phyloP scores from a whole-genome alignment of 2,329 filamentous ascomycete species.

The Chaetomiaceae sp. region DNA sequence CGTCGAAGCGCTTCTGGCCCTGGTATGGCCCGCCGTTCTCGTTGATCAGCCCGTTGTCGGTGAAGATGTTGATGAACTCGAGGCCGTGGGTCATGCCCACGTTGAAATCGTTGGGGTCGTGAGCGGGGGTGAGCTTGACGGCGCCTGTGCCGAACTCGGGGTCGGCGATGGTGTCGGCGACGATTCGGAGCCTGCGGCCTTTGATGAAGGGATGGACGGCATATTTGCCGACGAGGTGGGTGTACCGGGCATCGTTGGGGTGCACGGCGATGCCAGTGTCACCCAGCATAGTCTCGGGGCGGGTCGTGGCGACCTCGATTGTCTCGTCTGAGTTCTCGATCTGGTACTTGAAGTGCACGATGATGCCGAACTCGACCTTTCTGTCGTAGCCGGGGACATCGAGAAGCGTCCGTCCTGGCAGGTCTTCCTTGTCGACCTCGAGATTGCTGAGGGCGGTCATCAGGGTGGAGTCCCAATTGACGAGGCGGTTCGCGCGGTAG shows the following conservation, averaged over 20 bases:
- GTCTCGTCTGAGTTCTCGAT: conserved; percentile 77
- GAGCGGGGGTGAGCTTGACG: conserved; percentile 93
- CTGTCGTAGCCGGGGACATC: conserved; percentile 93
- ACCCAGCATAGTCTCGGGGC: conserved; percentile 88
- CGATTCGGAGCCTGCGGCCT: conserved; percentile 70
- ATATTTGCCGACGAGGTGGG: conserved; percentile 79
- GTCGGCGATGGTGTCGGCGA: conserved; percentile 86
- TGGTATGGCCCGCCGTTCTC: conserved; percentile 83
- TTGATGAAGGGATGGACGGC: conserved; percentile 79
- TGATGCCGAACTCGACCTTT: conserved; percentile 92
- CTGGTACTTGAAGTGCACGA: conserved; percentile 85
- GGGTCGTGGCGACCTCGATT: conserved; percentile 85
- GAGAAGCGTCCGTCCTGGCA: conserved; percentile 77
- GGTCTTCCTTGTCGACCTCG: conserved; percentile 87
- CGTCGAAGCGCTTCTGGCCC: conserved; percentile 89
- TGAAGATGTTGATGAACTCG: conserved; percentile 90
- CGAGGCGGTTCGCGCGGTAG: conserved; percentile 85
- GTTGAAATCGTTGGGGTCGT: conserved; percentile 92
- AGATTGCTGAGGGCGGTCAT: conserved; percentile 92
- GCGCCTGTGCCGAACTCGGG: conserved; percentile 93
- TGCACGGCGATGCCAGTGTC: conserved; percentile 92
- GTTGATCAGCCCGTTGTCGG: conserved; percentile 85
- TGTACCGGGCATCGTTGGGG: conserved; percentile 80
- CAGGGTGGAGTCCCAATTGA: conserved; percentile 91
- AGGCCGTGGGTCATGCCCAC: conserved; percentile 76